Base-by-base conservation (phyloP, 2,329 filamentous ascomycete species). In the Cryphonectria carpinicola region DNA sequence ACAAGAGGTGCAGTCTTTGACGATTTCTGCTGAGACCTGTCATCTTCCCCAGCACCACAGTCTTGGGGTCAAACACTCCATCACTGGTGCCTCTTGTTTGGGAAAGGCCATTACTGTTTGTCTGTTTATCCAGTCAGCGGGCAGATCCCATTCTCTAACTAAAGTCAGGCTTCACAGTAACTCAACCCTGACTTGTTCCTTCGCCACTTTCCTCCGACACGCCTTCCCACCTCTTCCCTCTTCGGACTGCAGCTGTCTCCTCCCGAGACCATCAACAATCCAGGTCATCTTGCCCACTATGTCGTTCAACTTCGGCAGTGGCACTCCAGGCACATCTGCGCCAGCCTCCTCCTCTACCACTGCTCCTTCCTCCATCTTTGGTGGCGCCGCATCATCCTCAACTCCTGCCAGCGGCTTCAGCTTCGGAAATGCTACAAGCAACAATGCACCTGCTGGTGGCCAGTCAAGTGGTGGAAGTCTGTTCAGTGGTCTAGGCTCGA, bases 361-460 rank as follows among this genome's bases (percentile, higher is more conserved):
- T 13, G 78, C 82, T 28, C 80, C 84, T 65, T 75, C 80, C 7
- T 80, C 80, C 19, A 74, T 85, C 11, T 86, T 87, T 75, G 83
- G 83, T 61, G 67, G 54, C 32, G 63, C 65, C 28, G 32, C 41
- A n/a, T 35, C 63, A 49, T 66, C 68, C 68, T 67, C 72, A 14
- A 63, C 72, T 8, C 67, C 70, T 10, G 46, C 72, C 58, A 70
- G 61, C 49, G 68, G 70, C 11, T 85, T 86, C 75, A 81, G 81
- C 13, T 87, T 87, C 72, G 81, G 81, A 49, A 75, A 73, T 28
- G 73, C 78, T 37, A 41, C 66, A 28, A 71, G 66, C 35, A 67
- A 70, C 67, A 69, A 71, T 65, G 58, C 68, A 64, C 60, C 65
- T 61, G 25, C 58, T 22, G 35, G 62, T 39, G 56, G 70, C 70